A percentile compares a stretch with the other conserved stretches of the same genome.
These are phyloP conservation scores for Leptographium lundbergii DNA, from an alignment of 2,329 filamentous ascomycete genomes.

Conservation along the genomic window DNA sequence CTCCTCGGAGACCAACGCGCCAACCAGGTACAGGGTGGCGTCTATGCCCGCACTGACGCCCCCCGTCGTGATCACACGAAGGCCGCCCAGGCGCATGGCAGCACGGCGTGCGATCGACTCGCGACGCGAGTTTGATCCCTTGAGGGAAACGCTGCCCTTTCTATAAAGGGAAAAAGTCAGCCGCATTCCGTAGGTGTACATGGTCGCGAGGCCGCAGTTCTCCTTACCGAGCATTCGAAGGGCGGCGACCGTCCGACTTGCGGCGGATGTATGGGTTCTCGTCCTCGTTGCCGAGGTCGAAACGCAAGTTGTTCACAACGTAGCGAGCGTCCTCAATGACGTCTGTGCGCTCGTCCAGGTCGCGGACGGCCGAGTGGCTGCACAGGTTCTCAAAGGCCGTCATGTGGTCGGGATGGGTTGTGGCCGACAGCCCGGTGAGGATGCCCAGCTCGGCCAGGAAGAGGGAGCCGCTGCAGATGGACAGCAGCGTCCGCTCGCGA, in stretches of 20 bases:
- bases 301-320: constrained; percentile 83
- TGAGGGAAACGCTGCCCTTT: constrained; percentile 76
- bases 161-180: constrained; percentile 22
- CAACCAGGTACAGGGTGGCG: constrained; percentile 73
- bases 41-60: constrained; percentile 72
- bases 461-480: constrained; percentile 67
- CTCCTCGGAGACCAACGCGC: constrained; percentile 67
- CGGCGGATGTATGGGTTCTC: constrained; percentile 74
- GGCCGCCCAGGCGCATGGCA: constrained; percentile 57
- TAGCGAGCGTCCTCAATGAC: constrained; percentile 72
- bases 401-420: constrained; percentile 69
- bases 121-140: constrained; percentile 58
- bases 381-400: constrained; percentile 73
- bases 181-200: too few species aligned
- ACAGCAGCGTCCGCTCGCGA: constrained; percentile 70
- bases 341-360: constrained; percentile 65
- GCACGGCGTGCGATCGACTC: constrained; percentile 72
- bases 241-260: constrained; percentile 54
- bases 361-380: constrained; percentile 57
- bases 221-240: constrained; percentile 47
- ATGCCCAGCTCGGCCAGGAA: constrained; percentile 67
- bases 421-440: constrained; percentile 66
- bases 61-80: constrained; percentile 67
- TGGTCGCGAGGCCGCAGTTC: not conserved
- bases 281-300: constrained; percentile 69